Evolutionary conservation across 495 filamentous ascomycete species (phyloP).

Genomic region (Choiromyces venosus): DNA sequence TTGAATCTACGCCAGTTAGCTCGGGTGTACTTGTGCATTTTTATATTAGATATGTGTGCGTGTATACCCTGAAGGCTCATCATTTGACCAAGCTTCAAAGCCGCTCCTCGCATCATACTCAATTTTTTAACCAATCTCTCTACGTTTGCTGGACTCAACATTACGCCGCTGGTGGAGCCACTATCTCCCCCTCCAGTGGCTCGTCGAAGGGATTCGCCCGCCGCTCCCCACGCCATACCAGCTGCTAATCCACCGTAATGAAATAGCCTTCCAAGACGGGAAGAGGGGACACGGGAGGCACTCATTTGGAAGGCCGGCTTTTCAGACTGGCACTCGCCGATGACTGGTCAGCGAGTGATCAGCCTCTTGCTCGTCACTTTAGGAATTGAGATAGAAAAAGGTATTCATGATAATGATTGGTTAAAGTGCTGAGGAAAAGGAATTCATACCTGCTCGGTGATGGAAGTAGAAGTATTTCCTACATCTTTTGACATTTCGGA

Average conservation of each 20-base stretch:
- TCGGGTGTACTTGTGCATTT: conserved; percentile 3
- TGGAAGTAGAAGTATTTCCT: conserved; percentile 13
- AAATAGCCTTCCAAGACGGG: conserved; percentile 79
- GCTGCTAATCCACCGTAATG: conserved; percentile 90
- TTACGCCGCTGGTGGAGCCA: conserved; percentile 61
- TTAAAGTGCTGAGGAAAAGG: conserved; percentile 12
- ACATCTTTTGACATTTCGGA: conserved; percentile 41
- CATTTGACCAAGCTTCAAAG: conserved; percentile 96
- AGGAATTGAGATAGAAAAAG: conserved; percentile 9
- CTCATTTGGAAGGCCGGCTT: conserved; percentile 60
- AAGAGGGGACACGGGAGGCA: conserved; percentile 86
- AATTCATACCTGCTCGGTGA: conserved; percentile 32
- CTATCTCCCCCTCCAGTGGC: conserved; percentile 51
- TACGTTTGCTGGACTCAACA: conserved; percentile 85
- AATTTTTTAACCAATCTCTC: conserved; percentile 86
- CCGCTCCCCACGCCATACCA: conserved; percentile 92
- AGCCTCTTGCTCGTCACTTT: neutral
- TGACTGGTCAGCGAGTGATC: conserved; percentile 21
- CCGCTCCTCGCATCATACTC: conserved; percentile 94
- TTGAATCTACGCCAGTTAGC: conserved; percentile 60
- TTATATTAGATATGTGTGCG: neutral
- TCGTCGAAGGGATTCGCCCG: conserved; percentile 74
- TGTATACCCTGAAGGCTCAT: conserved; percentile 78
- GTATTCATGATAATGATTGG: conserved; percentile 17
- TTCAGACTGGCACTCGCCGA: conserved; percentile 14